Percentiles rank a stretch among this genome's conserved stretches.
Evolutionary conservation across 495 filamentous ascomycete species (phyloP).

Genomic region (Daldinia caldariorum): DNA sequence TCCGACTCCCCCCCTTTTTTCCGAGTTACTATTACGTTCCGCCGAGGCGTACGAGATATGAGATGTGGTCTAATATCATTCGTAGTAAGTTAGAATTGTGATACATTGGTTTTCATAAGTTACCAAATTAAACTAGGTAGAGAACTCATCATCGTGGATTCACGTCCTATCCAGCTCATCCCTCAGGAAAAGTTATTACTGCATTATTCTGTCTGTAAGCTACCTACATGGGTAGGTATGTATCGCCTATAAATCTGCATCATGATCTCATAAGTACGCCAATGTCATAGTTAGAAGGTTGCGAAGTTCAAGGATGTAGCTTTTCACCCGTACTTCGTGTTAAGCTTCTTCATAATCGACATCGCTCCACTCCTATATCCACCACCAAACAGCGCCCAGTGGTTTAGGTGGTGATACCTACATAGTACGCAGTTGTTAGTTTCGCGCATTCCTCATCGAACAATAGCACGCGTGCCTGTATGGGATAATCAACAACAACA

Average conservation of each 20-base stretch:
- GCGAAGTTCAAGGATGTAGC: too few relatives aligned
- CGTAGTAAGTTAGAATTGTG: not conserved
- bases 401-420: conserved; percentile 91
- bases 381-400: conserved; percentile 83
- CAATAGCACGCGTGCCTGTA: not conserved
- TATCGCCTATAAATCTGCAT: not conserved
- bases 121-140: not conserved
- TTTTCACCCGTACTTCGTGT: conserved; percentile 68
- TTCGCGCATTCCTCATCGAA: not conserved
- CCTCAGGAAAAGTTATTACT: not conserved
- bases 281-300: not conserved
- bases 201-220: not conserved
- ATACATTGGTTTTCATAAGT: not conserved
- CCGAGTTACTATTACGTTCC: not conserved
- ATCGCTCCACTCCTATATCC: conserved; percentile 78
- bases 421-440: conserved; percentile 44
- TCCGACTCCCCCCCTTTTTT: not conserved
- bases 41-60: not conserved
- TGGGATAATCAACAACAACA: not conserved
- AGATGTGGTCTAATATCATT: not conserved
- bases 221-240: too few relatives aligned
- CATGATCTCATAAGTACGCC: not conserved
- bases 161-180: not conserved
- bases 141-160: not conserved
- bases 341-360: conserved; percentile 75